Base-by-base conservation (phyloP, 176 grass and related monocot genomes). In the Cenchrus fungigraminus region DNA sequence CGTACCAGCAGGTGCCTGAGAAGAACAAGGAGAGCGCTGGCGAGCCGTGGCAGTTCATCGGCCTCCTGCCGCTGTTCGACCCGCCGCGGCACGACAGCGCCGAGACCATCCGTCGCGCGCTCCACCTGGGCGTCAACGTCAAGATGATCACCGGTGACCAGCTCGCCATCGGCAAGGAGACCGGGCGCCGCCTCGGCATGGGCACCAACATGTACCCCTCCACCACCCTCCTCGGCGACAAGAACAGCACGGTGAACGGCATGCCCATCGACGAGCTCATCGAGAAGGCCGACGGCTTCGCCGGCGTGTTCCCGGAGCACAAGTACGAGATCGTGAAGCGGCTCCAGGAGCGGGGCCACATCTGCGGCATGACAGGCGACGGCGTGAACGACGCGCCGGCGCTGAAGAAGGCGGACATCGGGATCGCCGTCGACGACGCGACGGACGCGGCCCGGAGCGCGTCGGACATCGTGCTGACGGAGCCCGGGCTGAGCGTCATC, bases 111-210 rank as follows among this genome's bases (percentile, higher is more conserved):
- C 91, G 89, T 28, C 91, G 80, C 9, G 93, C 95, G 56, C 95
- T 95, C 37, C 77, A 88, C 65, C 91, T 98, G 3, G 95, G 93
- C 8, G 95, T 95, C 2, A 93, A 93, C 74, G 95, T 98, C 12
- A 98, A 98, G 93, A 98, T 98, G 95, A 98, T 98, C 91, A 95
- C 93, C 20, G 95, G 93, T 1, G 95, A 98, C 83, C 95, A 98
- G 85, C 95, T 98, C 2, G 93, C 95, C 83, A 98, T 98, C 22
- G 93, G 66, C 15, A 98, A 98, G 89, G 95, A 98, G 83, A 95
- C 93, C 0, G 93, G 93, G 0, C 93, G 93, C 3, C 79, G 95
- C 42, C 93, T 95, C 1, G 95, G 95, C 63, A 98, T 98, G 95
- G 95, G 95, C 44, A 95, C 89, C 68, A 98, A 98, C 87, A 98